Percentiles rank a stretch among this genome's conserved stretches.
These are phyloP conservation scores for Chrysopogon serrulatus DNA, from an alignment of 176 grass and related monocot genomes.

Conservation along the genomic window DNA sequence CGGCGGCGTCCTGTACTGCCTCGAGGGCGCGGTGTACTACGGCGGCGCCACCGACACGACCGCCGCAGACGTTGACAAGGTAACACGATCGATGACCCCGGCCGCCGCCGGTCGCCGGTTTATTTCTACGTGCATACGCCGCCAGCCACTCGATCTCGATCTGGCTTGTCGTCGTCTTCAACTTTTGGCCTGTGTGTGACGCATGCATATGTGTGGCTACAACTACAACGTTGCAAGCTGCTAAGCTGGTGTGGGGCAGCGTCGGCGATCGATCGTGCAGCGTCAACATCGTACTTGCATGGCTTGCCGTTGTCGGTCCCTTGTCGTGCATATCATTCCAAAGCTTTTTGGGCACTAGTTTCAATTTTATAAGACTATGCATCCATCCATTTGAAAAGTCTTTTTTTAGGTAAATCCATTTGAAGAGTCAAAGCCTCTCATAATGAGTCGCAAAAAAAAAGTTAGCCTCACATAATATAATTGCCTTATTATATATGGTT, in stretches of 20 bases:
- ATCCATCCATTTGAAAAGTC: neutral
- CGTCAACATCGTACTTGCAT: conserved; percentile 23
- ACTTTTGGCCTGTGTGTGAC: neutral
- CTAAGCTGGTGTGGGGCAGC: neutral
- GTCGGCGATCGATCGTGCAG: neutral
- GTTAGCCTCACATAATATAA: neutral
- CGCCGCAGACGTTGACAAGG: conserved; percentile 19
- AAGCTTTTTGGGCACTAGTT: neutral
- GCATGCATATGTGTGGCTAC: neutral
- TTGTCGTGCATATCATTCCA: neutral
- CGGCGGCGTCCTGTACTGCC: conserved; percentile 44
- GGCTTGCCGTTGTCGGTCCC: conserved; percentile 6
- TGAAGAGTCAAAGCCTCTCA: neutral
- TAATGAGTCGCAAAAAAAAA: no score
- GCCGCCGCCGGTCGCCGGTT: neutral
- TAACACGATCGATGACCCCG: neutral
- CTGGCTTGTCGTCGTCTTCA: neutral
- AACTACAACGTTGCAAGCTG: neutral
- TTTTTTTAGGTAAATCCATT: no score
- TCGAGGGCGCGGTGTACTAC: conserved; percentile 61
- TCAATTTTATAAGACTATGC: neutral
- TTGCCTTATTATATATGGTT: neutral
- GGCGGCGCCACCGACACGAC: conserved; percentile 6
- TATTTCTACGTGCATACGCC: neutral
- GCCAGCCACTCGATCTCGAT: neutral